Evolutionary conservation across 805 yeast genomes (phyloP).

Genomic region (Pichia cabralensis): DNA sequence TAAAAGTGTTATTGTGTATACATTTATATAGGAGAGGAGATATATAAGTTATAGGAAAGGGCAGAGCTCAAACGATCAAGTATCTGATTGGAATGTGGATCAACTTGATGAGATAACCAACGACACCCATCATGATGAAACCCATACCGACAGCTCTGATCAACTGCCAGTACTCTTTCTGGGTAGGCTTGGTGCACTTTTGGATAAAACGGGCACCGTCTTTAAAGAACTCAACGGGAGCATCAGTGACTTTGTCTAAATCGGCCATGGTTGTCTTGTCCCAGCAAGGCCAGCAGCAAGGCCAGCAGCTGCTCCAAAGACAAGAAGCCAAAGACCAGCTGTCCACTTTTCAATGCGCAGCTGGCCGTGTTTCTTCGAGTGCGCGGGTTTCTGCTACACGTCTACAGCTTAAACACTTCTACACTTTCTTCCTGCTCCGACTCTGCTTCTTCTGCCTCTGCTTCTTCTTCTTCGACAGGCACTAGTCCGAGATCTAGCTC

Average conservation of each 20-base stretch:
- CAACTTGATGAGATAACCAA: slow-evolving; percentile 91
- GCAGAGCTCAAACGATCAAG: slow-evolving; percentile 65
- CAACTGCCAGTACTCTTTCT: slow-evolving; percentile 79
- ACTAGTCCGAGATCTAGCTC: slow-evolving; percentile 49
- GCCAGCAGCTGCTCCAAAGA: too few relatives aligned
- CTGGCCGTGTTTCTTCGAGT: too few relatives aligned
- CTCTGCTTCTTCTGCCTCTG: slow-evolving; percentile 13
- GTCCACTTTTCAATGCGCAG: too few relatives aligned
- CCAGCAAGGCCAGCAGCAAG: too few relatives aligned
- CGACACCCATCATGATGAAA: slow-evolving; percentile 94
- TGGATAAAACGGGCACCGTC: slow-evolving; percentile 84
- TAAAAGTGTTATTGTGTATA: not conserved
- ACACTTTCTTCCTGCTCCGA: too few relatives aligned
- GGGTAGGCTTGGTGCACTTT: slow-evolving; percentile 89
- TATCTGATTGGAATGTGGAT: slow-evolving; percentile 94
- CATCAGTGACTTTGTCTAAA: slow-evolving; percentile 69
- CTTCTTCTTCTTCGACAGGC: slow-evolving; percentile 24
- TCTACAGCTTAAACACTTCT: too few relatives aligned
- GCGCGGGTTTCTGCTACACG: too few relatives aligned
- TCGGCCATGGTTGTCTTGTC: slow-evolving; percentile 22
- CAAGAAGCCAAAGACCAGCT: too few relatives aligned
- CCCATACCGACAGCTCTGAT: slow-evolving; percentile 96
- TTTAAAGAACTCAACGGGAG: slow-evolving; percentile 83
- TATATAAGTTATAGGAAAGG: not conserved
- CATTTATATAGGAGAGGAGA: not conserved